phyloP scores from a whole-genome alignment of 1,139 yeast genomes.

The Meyerozyma smithsonii region DNA sequence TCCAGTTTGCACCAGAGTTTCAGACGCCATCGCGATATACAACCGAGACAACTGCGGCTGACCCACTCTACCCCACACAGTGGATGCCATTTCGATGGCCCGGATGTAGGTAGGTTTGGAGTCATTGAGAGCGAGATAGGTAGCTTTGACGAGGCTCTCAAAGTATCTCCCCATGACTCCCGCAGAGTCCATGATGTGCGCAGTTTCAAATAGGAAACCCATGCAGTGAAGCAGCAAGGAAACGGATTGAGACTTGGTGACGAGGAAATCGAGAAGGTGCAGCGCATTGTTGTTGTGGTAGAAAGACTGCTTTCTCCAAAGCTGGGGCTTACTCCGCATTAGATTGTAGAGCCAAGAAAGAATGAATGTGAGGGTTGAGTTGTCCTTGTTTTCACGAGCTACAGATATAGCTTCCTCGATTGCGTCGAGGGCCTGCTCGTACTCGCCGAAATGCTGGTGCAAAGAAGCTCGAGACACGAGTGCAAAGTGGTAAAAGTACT shows the following conservation, averaged over 20 bases:
- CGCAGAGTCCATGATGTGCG: slow-evolving; percentile 49
- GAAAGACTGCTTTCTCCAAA: slow-evolving; percentile 40
- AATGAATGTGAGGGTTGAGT: slow-evolving; percentile 67
- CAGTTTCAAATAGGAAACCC: slow-evolving; percentile 57
- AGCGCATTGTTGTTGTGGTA: slow-evolving; percentile 42
- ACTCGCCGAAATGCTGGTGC: slow-evolving; percentile 73
- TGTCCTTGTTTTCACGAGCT: slow-evolving; percentile 82
- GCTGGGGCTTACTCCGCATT: slow-evolving; percentile 60
- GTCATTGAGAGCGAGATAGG: slow-evolving; percentile 46
- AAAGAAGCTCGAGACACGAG: slow-evolving; percentile 71
- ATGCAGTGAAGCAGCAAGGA: slow-evolving; percentile 51
- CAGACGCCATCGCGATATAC: slow-evolving; percentile 42
- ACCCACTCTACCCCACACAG: slow-evolving; percentile 53
- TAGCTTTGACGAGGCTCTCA: slow-evolving; percentile 52
- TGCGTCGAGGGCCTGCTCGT: slow-evolving; percentile 70
- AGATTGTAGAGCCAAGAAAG: slow-evolving; percentile 76
- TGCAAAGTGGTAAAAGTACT: slow-evolving; percentile 75
- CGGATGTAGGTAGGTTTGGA: slow-evolving; percentile 31
- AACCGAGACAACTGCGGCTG: slow-evolving; percentile 38
- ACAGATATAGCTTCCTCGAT: slow-evolving; percentile 86
- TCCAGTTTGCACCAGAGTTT: slow-evolving; percentile 23
- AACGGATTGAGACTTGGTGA: slow-evolving; percentile 50
- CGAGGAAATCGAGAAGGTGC: slow-evolving; percentile 61
- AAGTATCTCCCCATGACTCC: slow-evolving; percentile 40
- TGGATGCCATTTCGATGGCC: slow-evolving; percentile 41